Evolutionary conservation across 306 rosid species (phyloP), one percentile per base, ranked within the genome.

Genomic region (Carpinus viminea): DNA sequence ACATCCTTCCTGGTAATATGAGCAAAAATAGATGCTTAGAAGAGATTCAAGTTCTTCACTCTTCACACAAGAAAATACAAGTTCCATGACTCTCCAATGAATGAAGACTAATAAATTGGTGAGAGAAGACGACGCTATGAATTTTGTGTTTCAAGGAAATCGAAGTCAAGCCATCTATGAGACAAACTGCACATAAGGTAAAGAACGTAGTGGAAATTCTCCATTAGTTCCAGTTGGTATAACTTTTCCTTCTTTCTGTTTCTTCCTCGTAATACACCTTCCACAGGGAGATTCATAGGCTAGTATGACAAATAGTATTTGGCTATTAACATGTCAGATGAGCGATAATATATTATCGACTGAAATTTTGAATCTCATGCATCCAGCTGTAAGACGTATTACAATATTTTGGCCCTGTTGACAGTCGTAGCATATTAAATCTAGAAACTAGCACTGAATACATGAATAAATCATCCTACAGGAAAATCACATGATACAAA

Each of bases 1-100:
- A 78, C 87, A 68, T 84, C 86, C 55, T 82, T 85, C 81, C 98
- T 93, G 89, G 15, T 77, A 18, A 70, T 26, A 54, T 21, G 8
- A 74, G 70, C 48, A 83, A 21, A 72, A 68, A 41, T 64, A 59
- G 53, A 59, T 47, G 57, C 41, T 66, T 47, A 53, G 31, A 52
- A 47, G n/a, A 45, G 3, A 68, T 28, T 41, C 21, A 28, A 61
- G 8, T 26, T 61, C 18, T 61, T 61, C 68, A 31, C 17, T 36
- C 31, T 64, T 34, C 47, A 64, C 70, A 34, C 4, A 64, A 2
- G 70, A 64, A 64, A 64, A 31, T 34, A 64, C 28, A 64, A 31
- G 21, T 64, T 64, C 0, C 21, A 15, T 61, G 31, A 61, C 28
- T 38, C 7, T 7, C 46, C 45, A 34, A 36, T 9, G n/a, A 64